Conservation (phyloP, 306 rosid genomes). For the Castanospermum australe region DNA sequence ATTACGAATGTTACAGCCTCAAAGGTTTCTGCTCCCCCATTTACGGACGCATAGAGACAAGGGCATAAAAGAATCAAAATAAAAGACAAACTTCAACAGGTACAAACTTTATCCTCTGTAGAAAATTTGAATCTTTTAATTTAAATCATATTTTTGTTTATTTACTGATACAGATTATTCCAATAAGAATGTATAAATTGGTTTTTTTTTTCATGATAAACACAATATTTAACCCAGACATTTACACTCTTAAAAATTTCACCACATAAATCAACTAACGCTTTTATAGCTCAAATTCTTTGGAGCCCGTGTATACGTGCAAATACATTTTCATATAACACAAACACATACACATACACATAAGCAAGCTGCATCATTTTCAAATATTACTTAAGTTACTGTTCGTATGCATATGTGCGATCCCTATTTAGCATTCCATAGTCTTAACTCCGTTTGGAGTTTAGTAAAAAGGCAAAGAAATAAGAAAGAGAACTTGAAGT, state of each 20-base stretch:
- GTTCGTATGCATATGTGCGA: neutral
- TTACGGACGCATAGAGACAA: neutral
- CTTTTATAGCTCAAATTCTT: too few species aligned
- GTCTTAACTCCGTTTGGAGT: neutral
- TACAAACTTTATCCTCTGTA: neutral
- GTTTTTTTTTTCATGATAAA: too few species aligned
- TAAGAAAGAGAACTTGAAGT: neutral
- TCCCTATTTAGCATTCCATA: neutral
- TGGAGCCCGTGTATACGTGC: too few species aligned
- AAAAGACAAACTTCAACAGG: neutral
- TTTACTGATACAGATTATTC: too few species aligned
- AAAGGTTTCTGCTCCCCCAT: neutral
- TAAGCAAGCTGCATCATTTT: too few species aligned
- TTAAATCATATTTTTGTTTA: neutral
- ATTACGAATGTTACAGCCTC: neutral
- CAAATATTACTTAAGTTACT: too few species aligned
- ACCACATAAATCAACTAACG: too few species aligned
- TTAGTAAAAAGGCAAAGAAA: neutral
- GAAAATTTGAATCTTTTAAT: neutral
- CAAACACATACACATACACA: too few species aligned
- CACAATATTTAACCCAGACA: neutral
- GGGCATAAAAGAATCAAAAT: neutral
- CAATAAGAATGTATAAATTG: neutral
- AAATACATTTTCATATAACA: too few species aligned
- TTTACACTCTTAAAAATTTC: neutral